Evolutionary conservation across 2,329 filamentous ascomycete species (phyloP), one percentile per base, ranked within the genome.

Genomic region (Nemania serpens): DNA sequence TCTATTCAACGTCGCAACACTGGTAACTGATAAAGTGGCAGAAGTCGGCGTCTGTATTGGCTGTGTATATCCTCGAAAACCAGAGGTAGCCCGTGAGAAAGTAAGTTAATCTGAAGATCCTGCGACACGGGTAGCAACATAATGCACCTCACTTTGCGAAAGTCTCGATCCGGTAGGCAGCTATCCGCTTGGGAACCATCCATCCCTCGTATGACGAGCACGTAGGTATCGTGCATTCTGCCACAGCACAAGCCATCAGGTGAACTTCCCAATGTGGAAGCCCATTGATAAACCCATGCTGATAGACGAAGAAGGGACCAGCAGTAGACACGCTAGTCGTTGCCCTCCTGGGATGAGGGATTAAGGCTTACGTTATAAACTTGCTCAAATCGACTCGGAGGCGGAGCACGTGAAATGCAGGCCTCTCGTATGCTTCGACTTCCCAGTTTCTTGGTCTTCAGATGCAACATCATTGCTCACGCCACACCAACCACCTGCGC

Each of bases 381-480:
- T 53, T 59, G 56, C 56, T 59, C 56, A 59, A 56, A 56, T 49
- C 18, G 5, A 39, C 56, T 47, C 45, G 29, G n/a, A 17, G 45
- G 45, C 25, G 45, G 25, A 33, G 45, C 45, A 47, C 36, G 36
- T 39, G 36, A 39, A 39, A 13, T 39, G 36, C 36, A n/a, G 36
- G 36, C 11, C 15, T 39, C 11, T 13, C 15, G 36, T 39, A 39
- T 39, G 36, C 36, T 4, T n/a, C 36, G 11, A 39, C 11, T 39
- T n/a, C 15, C 36, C 36, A n/a, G 20, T 45, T 45, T 9, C 42
- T 45, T 45, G 42, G 42, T 20, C 18, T 45, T 45, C 41, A 43
- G 42, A 18, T 25, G 42, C 22, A 20, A 45, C 42, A 25, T 12
- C 18, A 20, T 17, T 17, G 18, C 6, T 3, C 11, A 9, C 41